Conservation (phyloP, 2,329 filamentous ascomycete genomes). For the Xylariaceae sp. region DNA sequence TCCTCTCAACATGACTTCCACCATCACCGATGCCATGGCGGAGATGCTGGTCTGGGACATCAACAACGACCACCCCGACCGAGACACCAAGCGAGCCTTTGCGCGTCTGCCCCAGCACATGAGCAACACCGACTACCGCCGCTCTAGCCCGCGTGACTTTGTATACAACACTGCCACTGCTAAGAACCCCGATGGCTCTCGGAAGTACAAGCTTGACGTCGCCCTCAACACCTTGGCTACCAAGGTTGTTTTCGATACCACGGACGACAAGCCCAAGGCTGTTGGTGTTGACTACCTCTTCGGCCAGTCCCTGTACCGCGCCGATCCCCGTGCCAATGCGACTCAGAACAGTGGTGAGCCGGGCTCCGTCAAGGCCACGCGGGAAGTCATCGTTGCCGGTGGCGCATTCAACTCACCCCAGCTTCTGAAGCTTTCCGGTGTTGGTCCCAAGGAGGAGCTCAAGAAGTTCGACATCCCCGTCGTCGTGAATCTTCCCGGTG, state of each 20-base stretch:
- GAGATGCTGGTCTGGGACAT: slow-evolving; percentile 39
- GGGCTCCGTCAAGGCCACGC: slow-evolving; percentile 36
- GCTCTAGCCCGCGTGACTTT: slow-evolving; percentile 47
- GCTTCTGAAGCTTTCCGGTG: slow-evolving; percentile 45
- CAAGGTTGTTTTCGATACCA: slow-evolving; percentile 40
- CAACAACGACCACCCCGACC: slow-evolving; percentile 38
- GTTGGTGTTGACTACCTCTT: slow-evolving; percentile 46
- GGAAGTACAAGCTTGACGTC: slow-evolving; percentile 53
- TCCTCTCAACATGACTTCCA: slow-evolving; percentile 20
- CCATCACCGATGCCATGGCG: slow-evolving; percentile 16
- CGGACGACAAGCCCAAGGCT: slow-evolving; percentile 36
- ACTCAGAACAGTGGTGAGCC: slow-evolving; percentile 25
- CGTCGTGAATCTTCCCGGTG: slow-evolving; percentile 49
- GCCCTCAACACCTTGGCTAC: slow-evolving; percentile 43
- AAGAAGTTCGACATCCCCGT: slow-evolving; percentile 36
- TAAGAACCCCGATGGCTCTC: slow-evolving; percentile 39
- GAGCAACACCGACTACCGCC: slow-evolving; percentile 46
- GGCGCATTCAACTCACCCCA: slow-evolving; percentile 52
- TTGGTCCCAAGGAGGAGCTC: slow-evolving; percentile 38
- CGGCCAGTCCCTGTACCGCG: slow-evolving; percentile 42
- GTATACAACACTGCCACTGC: slow-evolving; percentile 32
- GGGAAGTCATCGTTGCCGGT: slow-evolving; percentile 46
- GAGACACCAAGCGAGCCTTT: slow-evolving; percentile 37
- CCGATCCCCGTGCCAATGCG: slow-evolving; percentile 34
- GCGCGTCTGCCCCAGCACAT: slow-evolving; percentile 53